Base-by-base conservation (phyloP, 108 stramenopile genomes). In the Aurantiochytrium sp. region DNA sequence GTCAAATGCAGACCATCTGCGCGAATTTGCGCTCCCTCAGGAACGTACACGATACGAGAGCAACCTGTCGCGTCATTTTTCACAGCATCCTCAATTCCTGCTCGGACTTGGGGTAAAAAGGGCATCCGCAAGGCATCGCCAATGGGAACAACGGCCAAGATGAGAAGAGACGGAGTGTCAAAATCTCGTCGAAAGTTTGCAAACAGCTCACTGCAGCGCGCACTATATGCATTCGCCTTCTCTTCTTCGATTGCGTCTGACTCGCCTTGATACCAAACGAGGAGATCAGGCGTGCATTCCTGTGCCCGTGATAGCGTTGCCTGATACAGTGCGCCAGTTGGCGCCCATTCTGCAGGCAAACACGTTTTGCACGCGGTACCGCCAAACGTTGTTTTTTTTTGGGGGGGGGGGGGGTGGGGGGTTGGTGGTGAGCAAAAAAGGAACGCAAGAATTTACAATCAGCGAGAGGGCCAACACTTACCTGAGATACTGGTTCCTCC, bases 251-350 rank as follows among this genome's bases (percentile, higher is more conserved):
- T 5, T 12, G 23, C 25, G 49, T 76, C 47, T 0, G 71, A 55
- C 42, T 89, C 69, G 28, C 64, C 72, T 72, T 72, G 71, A n/a
- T 53, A 53, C 89, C 71, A 89, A 53, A 83, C 16, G 23, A 83
- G 21, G 3, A 23, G 43, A 83, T 83, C 51, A 5, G 73, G 73
- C 51, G 5, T 51, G 23, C 28, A 21, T 12, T 12, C 3, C 0
- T 16, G 1, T 0, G 49, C 73, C 0, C 51, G 44, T 53, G n/a
- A 12, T 23, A 83, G 12, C 44, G 45, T n/a, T 10, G 21, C 28
- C 51, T 83, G 49, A 23, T 83, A 83, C 3, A 51, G 73, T 6
- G 51, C 49, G 18, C 23, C 21, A 14, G 23, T 5, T 12, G 73
- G 73, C n/a, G n/a, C 23, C 73, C 73, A 83, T 44, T 83, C 73